These are phyloP conservation scores for Calonectria montana DNA, from an alignment of 2,329 filamentous ascomycete species.

Conservation along the genomic window DNA sequence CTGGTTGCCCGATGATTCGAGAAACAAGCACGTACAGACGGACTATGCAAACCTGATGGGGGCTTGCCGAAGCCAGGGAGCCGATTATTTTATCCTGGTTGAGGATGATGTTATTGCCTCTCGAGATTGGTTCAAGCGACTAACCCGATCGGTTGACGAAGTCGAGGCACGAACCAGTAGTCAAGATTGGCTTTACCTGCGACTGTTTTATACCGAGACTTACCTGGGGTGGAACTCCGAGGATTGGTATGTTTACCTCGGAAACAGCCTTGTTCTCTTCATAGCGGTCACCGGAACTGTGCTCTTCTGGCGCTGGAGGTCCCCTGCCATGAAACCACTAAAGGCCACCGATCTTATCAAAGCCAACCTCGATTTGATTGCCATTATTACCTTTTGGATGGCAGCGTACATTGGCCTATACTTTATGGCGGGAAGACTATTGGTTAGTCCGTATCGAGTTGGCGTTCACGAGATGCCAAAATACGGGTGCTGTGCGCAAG, in stretches of 20 bases:
- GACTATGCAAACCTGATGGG: conserved; percentile 44
- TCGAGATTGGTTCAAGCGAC: conserved; percentile 43
- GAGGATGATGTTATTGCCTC: conserved; percentile 49
- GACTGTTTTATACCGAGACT: conserved; percentile 50
- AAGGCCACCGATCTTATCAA: conserved; percentile 26
- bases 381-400: conserved; percentile 38
- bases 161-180: conserved; percentile 31
- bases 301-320: conserved; percentile 27
- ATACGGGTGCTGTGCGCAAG: conserved; percentile 51
- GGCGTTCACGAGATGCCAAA: conserved; percentile 48
- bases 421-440: conserved; percentile 44
- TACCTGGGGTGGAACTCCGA: conserved; percentile 51
- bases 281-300: conserved; percentile 10
- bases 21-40: conserved; percentile 41
- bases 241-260: conserved; percentile 43
- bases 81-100: conserved; percentile 45
- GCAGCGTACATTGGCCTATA: conserved; percentile 39
- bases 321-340: conserved; percentile 16
- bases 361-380: not conserved
- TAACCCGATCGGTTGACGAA: conserved; percentile 33
- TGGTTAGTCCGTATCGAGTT: conserved; percentile 34
- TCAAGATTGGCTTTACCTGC: conserved; percentile 46
- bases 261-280: conserved; percentile 37
- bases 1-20: conserved; percentile 21
- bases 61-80: conserved; percentile 34